A percentile compares a stretch with the other conserved stretches of the same genome.
Evolutionary conservation across 768 basidiomycete genomes (phyloP).

Genomic region (Hydnum rufescens): DNA sequence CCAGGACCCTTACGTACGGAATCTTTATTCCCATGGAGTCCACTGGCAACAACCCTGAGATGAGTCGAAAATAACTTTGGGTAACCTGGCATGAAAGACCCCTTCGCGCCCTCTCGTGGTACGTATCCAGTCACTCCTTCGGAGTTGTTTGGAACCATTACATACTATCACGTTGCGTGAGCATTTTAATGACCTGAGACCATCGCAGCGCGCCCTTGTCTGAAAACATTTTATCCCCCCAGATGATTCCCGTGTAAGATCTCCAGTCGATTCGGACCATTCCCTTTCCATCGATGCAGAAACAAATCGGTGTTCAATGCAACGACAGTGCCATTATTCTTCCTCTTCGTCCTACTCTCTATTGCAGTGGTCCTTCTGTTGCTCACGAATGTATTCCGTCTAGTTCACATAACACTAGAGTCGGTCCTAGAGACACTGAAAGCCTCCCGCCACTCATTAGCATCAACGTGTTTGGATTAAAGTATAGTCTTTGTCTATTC

Average conservation of each 20-base stretch:
- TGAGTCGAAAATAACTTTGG: too few species aligned
- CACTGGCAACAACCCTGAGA: too few species aligned
- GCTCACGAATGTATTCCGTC: too few species aligned
- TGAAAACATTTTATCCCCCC: slow-evolving; percentile 1
- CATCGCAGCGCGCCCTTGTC: background rate
- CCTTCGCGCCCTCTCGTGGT: slow-evolving; percentile 7
- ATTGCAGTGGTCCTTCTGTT: too few species aligned
- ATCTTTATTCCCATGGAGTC: too few species aligned
- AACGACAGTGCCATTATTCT: slow-evolving; percentile 69
- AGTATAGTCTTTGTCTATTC: too few species aligned
- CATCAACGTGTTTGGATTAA: slow-evolving; percentile 67
- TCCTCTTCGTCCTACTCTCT: too few species aligned
- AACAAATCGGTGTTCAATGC: too few species aligned
- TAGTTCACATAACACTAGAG: too few species aligned
- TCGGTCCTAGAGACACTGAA: too few species aligned
- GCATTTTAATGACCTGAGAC: slow-evolving; percentile 16
- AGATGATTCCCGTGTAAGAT: slow-evolving; percentile 81
- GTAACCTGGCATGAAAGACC: background rate
- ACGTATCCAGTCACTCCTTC: background rate
- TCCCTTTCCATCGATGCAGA: slow-evolving; percentile 21
- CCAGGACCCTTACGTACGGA: too few species aligned
- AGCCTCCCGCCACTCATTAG: slow-evolving; percentile 56
- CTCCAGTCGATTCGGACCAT: background rate
- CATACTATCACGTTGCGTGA: slow-evolving; percentile 80
- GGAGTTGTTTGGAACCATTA: slow-evolving; percentile 46